A percentile compares a stretch with the other conserved stretches of the same genome.
Evolutionary conservation across 1,284 basidiomycete genomes (phyloP).

Genomic region (Ceratorhiza oryzae-sativae): DNA sequence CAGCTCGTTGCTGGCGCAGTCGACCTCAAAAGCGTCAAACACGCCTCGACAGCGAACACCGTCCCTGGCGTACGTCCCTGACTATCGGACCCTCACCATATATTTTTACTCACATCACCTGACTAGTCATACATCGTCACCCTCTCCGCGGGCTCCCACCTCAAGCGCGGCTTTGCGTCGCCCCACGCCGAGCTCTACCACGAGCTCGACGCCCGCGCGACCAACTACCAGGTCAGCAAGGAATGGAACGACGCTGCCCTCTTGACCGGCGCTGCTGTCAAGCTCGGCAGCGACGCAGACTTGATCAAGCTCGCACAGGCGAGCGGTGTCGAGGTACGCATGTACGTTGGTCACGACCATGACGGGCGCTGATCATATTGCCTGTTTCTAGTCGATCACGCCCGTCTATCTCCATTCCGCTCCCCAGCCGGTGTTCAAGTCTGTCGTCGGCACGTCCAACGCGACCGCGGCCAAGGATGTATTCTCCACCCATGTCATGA

Average conservation of each 20-base stretch:
- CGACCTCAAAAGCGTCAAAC: conserved; percentile 28
- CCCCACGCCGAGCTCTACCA: conserved; percentile 36
- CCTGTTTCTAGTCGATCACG: conserved; percentile 7
- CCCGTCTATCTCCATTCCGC: conserved; percentile 10
- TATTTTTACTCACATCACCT: background rate
- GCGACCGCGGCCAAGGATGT: conserved; percentile 37
- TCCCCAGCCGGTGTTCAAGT: conserved; percentile 1
- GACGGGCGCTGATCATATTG: conserved; percentile 8
- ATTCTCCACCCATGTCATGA: conserved; percentile 43
- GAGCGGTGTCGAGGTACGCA: conserved; percentile 7
- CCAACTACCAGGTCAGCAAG: conserved; percentile 9
- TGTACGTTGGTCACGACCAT: background rate
- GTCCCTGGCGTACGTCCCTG: conserved; percentile 16
- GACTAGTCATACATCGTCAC: conserved; percentile 33
- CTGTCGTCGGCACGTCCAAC: conserved; percentile 6
- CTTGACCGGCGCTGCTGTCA: conserved; percentile 30
- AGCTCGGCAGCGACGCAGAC: conserved; percentile 32
- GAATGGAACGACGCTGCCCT: conserved; percentile 10
- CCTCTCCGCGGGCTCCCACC: conserved; percentile 3
- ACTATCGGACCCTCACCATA: background rate
- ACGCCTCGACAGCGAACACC: conserved; percentile 2
- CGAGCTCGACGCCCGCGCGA: conserved; percentile 19
- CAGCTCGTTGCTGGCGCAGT: conserved; percentile 29
- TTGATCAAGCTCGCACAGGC: conserved; percentile 32
- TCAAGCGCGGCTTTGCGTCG: conserved; percentile 33